These are phyloP conservation scores for Picea abies DNA, from an alignment of 83 land plant genomes.

Conservation along the genomic window DNA sequence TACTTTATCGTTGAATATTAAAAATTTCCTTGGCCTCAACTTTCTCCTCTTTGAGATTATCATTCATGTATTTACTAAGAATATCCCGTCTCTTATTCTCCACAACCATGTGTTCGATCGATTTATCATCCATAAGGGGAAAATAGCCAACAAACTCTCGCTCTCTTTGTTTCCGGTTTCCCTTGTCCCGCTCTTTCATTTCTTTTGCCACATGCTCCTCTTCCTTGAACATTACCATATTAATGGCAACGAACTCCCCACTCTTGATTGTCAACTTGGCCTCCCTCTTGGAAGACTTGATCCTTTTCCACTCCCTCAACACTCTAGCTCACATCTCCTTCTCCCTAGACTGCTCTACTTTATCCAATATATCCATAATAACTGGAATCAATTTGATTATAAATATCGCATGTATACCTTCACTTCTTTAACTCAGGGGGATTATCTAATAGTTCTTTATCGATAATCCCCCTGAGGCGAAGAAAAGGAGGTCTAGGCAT, in stretches of 20 bases:
- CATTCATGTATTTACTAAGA: conserved; percentile 84
- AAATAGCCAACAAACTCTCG: conserved; percentile 91
- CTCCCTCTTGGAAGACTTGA: conserved; percentile 75
- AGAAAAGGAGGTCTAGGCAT: no score
- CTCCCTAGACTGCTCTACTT: conserved; percentile 69
- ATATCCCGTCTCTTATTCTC: conserved; percentile 95
- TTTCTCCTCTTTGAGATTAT: conserved; percentile 70
- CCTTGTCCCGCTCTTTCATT: conserved; percentile 31
- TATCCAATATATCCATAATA: conserved; percentile 90
- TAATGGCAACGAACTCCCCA: conserved; percentile 71
- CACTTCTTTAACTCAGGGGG: no score
- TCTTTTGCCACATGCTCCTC: conserved; percentile 67
- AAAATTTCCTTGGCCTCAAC: conserved; percentile 85
- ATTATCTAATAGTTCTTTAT: no score
- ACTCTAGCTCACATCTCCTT: conserved; percentile 67
- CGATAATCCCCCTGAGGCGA: no score
- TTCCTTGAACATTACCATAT: conserved; percentile 50
- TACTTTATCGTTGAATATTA: conserved; percentile 67
- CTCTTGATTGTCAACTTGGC: conserved; percentile 78
- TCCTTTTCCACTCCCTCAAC: conserved; percentile 62
- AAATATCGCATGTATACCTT: no score
- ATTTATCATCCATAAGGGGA: conserved; percentile 91
- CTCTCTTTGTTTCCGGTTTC: conserved; percentile 30
- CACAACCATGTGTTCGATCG: conserved; percentile 88
- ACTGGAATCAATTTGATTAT: conserved; percentile 52